These are phyloP conservation scores for Agarophyton chilense DNA, from an alignment of 23 red algal species.

Conservation along the genomic window DNA sequence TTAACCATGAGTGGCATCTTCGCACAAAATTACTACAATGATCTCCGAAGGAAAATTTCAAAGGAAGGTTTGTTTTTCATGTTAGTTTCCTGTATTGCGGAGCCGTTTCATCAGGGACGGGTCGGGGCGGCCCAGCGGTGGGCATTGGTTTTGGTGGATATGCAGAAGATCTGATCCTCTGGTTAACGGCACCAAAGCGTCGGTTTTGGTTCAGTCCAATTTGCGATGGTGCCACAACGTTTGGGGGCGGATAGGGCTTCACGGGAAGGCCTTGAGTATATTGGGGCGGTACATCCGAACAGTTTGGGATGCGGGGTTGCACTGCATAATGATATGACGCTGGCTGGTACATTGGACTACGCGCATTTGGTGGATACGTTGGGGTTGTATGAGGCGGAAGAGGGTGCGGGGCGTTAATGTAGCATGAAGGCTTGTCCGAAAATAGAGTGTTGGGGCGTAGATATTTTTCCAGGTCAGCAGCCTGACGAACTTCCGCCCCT, in stretches of 20 bases:
- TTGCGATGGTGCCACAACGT: neutral
- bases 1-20: too few relatives aligned
- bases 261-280: neutral
- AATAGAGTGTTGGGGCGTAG: slow-evolving; percentile 45
- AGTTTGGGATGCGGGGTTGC: neutral
- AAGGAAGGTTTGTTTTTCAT: too few relatives aligned
- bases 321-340: neutral
- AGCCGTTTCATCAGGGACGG: slow-evolving; percentile 14
- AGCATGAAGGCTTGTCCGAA: slow-evolving; percentile 32
- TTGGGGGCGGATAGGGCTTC: neutral
- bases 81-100: neutral
- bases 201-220: slow-evolving; percentile 16
- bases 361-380: neutral
- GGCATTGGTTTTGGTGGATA: too few relatives aligned
- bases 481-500: slow-evolving; percentile 29
- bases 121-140: neutral
- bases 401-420: neutral
- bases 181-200: too few relatives aligned
- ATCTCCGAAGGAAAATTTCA: too few relatives aligned
- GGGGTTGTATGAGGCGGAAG: neutral
- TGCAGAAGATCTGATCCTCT: too few relatives aligned
- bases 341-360: neutral
- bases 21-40: too few relatives aligned
- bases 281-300: neutral
- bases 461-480: neutral